A percentile compares a stretch with the other conserved stretches of the same genome.
These are phyloP conservation scores for Rutstroemia sp. DNA, from an alignment of 2,329 filamentous ascomycete species.

Conservation along the genomic window DNA sequence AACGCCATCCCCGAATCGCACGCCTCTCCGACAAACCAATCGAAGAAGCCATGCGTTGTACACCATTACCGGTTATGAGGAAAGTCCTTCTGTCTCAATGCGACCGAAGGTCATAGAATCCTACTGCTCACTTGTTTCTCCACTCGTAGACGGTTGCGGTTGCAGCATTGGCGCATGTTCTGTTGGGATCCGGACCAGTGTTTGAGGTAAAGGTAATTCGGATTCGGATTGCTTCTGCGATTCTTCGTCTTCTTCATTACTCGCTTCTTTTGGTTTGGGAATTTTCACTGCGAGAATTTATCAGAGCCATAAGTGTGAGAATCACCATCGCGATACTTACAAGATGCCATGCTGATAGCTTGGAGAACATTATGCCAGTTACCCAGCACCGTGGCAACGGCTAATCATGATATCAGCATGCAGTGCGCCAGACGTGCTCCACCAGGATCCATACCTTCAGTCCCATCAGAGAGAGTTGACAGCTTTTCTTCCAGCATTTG, in stretches of 20 bases:
- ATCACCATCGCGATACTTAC: slow-evolving; percentile 40
- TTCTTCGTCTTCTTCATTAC: slow-evolving; percentile 35
- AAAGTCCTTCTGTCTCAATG: slow-evolving; percentile 6
- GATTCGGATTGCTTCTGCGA: slow-evolving; percentile 32
- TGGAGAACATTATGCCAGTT: slow-evolving; percentile 86
- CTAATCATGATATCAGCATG: slow-evolving; percentile 35
- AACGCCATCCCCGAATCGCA: background rate
- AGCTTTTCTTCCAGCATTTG: slow-evolving; percentile 73
- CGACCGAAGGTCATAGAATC: background rate
- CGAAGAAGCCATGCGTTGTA: background rate
- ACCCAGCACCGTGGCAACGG: slow-evolving; percentile 73
- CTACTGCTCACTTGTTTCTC: slow-evolving; percentile 13
- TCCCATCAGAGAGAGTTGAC: slow-evolving; percentile 69
- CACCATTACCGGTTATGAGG: slow-evolving; percentile 1
- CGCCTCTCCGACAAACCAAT: background rate
- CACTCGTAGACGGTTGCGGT: slow-evolving; percentile 29
- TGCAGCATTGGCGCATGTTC: slow-evolving; percentile 59
- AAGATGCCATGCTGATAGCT: slow-evolving; percentile 79
- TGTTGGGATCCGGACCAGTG: slow-evolving; percentile 76
- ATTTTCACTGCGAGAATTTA: slow-evolving; percentile 52
- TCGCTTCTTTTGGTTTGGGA: slow-evolving; percentile 46
- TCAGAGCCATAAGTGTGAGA: background rate
- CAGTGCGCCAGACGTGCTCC: background rate
- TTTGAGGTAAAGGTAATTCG: slow-evolving; percentile 60
- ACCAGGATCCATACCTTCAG: slow-evolving; percentile 51